These are phyloP conservation scores for Lentinus tigrinus DNA, from an alignment of 768 basidiomycete genomes.

Conservation along the genomic window DNA sequence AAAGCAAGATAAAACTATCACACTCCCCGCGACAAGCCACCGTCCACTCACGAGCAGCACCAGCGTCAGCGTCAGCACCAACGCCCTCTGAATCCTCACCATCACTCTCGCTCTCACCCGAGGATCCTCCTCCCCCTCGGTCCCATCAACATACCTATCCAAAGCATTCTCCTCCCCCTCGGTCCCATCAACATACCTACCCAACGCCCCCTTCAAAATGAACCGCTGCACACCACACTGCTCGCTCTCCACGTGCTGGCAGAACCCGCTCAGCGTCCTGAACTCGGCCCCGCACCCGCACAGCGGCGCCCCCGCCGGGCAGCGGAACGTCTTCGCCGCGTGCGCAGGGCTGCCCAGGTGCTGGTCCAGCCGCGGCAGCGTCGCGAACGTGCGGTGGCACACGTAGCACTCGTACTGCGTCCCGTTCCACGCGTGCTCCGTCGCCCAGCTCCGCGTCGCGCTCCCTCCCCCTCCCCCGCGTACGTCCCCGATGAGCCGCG, in stretches of 20 bases:
- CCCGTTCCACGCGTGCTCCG: slow-evolving; percentile 42
- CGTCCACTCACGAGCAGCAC: too few species aligned
- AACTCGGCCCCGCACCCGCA: slow-evolving; percentile 44
- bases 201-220: slow-evolving; percentile 35
- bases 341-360: slow-evolving; percentile 67
- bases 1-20: too few species aligned
- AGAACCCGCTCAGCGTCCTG: slow-evolving; percentile 53
- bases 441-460: slow-evolving; percentile 37
- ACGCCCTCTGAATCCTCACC: too few species aligned
- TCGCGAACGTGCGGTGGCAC: slow-evolving; percentile 45
- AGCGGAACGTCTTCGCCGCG: slow-evolving; percentile 50
- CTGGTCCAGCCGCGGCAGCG: slow-evolving; percentile 50
- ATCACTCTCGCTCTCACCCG: too few species aligned
- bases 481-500: slow-evolving; percentile 49
- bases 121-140: too few species aligned
- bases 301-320: slow-evolving; percentile 43
- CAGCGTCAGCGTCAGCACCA: too few species aligned
- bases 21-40: too few species aligned
- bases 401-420: slow-evolving; percentile 60
- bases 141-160: slow-evolving; percentile 9
- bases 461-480: background rate
- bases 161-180: slow-evolving; percentile 13
- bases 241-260: slow-evolving; percentile 67
- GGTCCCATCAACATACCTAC: slow-evolving; percentile 2
- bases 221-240: slow-evolving; percentile 55